phyloP scores from a whole-genome alignment of 2,329 filamentous ascomycete genomes.

The Colletotrichum liriopes region DNA sequence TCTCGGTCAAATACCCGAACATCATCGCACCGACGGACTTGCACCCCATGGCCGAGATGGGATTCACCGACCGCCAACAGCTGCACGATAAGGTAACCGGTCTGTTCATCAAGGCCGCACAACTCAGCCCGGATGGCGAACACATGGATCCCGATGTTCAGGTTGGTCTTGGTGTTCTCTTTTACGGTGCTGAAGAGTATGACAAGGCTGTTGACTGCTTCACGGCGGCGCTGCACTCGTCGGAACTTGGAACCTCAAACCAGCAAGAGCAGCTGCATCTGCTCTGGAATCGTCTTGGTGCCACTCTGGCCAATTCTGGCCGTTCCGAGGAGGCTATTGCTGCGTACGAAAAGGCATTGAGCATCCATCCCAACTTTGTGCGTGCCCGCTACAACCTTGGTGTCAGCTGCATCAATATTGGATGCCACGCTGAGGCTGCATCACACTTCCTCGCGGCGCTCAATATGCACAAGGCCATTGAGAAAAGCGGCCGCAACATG shows the following conservation, averaged over 20 bases:
- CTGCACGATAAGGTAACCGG: conserved; percentile 93
- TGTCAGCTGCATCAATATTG: conserved; percentile 97
- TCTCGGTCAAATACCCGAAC: conserved; percentile 93
- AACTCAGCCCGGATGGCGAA: conserved; percentile 90
- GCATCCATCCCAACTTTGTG: conserved; percentile 95
- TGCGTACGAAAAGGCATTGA: conserved; percentile 93
- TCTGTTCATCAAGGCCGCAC: conserved; percentile 92
- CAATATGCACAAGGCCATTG: conserved; percentile 95
- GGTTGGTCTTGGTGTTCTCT: conserved; percentile 94
- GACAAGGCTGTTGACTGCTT: conserved; percentile 99
- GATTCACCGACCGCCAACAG: conserved; percentile 92
- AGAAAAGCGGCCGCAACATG: conserved; percentile 86
- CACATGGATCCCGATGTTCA: conserved; percentile 99
- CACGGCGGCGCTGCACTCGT: conserved; percentile 88
- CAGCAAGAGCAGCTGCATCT: conserved; percentile 90
- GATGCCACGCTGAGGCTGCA: conserved; percentile 93
- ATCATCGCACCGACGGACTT: conserved; percentile 82
- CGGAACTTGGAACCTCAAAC: conserved; percentile 87
- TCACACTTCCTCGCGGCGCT: conserved; percentile 93
- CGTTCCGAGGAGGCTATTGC: conserved; percentile 96
- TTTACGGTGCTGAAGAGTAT: conserved; percentile 98
- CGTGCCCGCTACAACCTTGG: conserved; percentile 97
- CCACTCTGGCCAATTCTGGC: conserved; percentile 94
- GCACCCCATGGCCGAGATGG: conserved; percentile 84
- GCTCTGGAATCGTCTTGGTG: conserved; percentile 96